Evolutionary conservation across 768 basidiomycete species (phyloP).

Genomic region (Dacryopinax spathularia): DNA sequence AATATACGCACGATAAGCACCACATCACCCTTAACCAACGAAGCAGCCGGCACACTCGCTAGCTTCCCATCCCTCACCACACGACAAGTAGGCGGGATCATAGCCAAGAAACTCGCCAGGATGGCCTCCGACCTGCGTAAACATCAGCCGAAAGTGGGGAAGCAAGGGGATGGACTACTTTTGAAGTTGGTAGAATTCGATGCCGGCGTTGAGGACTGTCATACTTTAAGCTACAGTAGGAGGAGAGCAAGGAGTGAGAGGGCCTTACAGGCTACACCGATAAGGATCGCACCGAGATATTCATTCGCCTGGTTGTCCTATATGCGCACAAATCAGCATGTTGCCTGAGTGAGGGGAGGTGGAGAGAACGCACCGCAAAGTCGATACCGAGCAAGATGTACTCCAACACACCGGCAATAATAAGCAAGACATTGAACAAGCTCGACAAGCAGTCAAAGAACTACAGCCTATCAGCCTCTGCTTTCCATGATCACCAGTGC

Average conservation of each 20-base stretch:
- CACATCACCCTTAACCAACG: conserved; percentile 52
- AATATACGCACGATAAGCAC: conserved; percentile 38
- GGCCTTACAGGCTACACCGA: conserved; percentile 37
- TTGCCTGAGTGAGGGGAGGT: not conserved
- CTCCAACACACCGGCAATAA: conserved; percentile 50
- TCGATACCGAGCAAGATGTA: conserved; percentile 50
- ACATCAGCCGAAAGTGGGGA: not conserved
- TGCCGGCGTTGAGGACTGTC: conserved; percentile 46
- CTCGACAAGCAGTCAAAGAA: conserved; percentile 49
- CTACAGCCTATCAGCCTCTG: conserved; percentile 24
- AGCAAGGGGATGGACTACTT: conserved; percentile 23
- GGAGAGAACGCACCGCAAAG: conserved; percentile 32
- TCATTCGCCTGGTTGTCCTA: conserved; percentile 50
- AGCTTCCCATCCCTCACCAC: conserved; percentile 47
- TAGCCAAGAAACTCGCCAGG: conserved; percentile 54
- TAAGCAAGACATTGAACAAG: conserved; percentile 52
- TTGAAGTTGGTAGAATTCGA: conserved; percentile 58
- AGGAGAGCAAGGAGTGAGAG: not conserved
- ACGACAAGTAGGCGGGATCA: conserved; percentile 57
- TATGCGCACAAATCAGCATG: not conserved
- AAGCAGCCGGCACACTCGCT: conserved; percentile 41
- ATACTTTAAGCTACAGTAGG: not conserved
- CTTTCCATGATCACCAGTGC: not conserved
- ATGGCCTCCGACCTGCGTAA: conserved; percentile 41
- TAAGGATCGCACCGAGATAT: conserved; percentile 56